A percentile compares a stretch with the other conserved stretches of the same genome.
phyloP scores from a whole-genome alignment of 2,329 filamentous ascomycete genomes.

The Pseudogymnoascus sp. region DNA sequence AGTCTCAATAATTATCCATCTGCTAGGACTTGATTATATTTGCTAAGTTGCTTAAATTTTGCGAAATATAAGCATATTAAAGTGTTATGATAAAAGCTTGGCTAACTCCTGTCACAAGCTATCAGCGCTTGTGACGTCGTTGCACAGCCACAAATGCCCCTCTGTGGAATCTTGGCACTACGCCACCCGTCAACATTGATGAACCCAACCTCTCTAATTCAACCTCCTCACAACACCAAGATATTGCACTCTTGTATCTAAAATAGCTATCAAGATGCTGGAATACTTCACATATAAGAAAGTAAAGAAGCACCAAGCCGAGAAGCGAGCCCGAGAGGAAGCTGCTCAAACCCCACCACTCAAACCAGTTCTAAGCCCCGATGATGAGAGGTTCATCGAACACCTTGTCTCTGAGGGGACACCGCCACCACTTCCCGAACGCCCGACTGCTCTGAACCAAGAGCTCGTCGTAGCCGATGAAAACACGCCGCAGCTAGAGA shows the following conservation, averaged over 20 bases:
- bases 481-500: conserved; percentile 1
- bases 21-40: background rate
- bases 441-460: conserved; percentile 19
- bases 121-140: background rate
- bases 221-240: background rate
- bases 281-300: conserved; percentile 57
- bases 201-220: background rate
- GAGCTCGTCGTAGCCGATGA: conserved; percentile 15
- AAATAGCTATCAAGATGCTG: conserved; percentile 38
- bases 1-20: background rate
- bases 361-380: conserved; percentile 42
- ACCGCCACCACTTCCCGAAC: conserved; percentile 43
- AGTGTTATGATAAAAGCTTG: background rate
- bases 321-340: conserved; percentile 32
- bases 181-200: background rate
- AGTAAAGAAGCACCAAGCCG: conserved; percentile 48
- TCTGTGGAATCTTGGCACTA: background rate
- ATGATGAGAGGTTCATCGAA: conserved; percentile 51
- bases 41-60: background rate
- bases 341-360: conserved; percentile 5
- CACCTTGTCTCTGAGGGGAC: conserved; percentile 42
- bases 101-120: background rate
- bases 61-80: background rate
- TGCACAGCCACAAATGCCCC: conserved; percentile 3
- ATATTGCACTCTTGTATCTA: background rate